phyloP scores from a whole-genome alignment of 1,284 basidiomycete species.

The Apiotrichum montevideense region DNA sequence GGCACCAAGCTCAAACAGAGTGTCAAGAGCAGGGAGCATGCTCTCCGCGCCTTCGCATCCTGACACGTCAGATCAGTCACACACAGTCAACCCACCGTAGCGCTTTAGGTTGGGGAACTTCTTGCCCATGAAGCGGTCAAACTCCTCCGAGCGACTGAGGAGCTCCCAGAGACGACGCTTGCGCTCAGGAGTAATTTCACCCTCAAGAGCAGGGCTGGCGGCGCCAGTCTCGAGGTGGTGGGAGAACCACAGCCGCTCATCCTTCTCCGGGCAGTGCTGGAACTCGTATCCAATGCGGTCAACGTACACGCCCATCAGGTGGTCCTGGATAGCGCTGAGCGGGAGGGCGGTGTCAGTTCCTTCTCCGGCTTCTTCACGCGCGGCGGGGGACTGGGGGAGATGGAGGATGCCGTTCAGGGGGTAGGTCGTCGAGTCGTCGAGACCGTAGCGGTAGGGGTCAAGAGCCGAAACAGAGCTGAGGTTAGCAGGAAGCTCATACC shows the following conservation, averaged over 20 bases:
- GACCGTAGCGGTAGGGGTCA: conserved; percentile 68
- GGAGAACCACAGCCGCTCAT: conserved; percentile 62
- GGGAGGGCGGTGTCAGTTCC: conserved; percentile 55
- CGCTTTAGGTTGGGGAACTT: conserved; percentile 43
- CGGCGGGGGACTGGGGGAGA: conserved; percentile 20
- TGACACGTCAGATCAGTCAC: conserved; percentile 2
- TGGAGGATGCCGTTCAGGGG: conserved; percentile 66
- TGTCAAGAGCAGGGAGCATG: conserved; percentile 77
- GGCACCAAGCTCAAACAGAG: conserved; percentile 63
- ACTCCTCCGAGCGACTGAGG: conserved; percentile 66
- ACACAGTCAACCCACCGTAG: conserved; percentile 30
- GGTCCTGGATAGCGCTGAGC: conserved; percentile 61
- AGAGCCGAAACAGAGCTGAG: conserved; percentile 61
- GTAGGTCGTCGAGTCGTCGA: conserved; percentile 51
- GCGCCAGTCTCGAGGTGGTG: conserved; percentile 66
- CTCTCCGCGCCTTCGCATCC: conserved; percentile 73
- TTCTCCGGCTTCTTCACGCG: conserved; percentile 48
- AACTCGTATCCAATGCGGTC: conserved; percentile 82
- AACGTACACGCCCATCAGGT: conserved; percentile 68
- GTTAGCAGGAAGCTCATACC: not conserved
- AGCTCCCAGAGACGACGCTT: conserved; percentile 62
- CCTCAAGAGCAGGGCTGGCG: conserved; percentile 43
- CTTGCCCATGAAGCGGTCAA: conserved; percentile 54
- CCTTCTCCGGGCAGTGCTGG: conserved; percentile 39
- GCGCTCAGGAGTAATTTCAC: conserved; percentile 33